Evolutionary conservation across 163 green algal species (phyloP).

Genomic region (Prototheca wickerhamii): DNA sequence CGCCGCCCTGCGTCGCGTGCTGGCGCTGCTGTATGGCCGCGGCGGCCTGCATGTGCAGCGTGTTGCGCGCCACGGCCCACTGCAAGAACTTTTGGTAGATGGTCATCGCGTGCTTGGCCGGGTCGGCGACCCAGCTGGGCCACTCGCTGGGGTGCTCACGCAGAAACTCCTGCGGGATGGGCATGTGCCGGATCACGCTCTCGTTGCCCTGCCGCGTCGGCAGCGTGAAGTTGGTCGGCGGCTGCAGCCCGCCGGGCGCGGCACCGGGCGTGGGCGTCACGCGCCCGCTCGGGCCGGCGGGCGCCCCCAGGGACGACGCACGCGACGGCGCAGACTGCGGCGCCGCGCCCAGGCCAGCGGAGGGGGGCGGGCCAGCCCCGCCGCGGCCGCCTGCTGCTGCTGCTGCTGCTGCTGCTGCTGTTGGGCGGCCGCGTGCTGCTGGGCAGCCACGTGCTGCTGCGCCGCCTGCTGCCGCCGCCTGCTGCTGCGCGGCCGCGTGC

Average conservation of each 20-base stretch:
- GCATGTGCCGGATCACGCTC: background rate
- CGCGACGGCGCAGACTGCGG: no score
- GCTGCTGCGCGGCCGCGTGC: background rate
- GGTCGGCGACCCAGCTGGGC: constrained; percentile 4
- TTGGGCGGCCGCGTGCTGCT: background rate
- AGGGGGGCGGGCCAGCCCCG: background rate
- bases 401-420: constrained; percentile 4
- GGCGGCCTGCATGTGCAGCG: background rate
- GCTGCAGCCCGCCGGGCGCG: background rate
- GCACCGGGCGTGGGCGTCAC: no score
- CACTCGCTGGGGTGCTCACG: constrained; percentile 4
- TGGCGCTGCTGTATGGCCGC: background rate
- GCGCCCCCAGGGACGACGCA: no score
- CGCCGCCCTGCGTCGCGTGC: background rate
- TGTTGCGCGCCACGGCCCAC: background rate
- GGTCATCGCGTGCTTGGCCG: background rate
- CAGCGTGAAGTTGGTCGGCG: constrained; percentile 1
- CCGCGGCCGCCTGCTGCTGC: background rate
- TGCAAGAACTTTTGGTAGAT: background rate
- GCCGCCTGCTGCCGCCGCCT: background rate
- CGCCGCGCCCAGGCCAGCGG: no score
- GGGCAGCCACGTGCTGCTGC: background rate
- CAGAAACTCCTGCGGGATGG: constrained; percentile 4
- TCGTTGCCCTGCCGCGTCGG: background rate
- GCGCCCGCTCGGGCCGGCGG: no score